phyloP scores from a whole-genome alignment of 2,329 filamentous ascomycete species.

The Colletotrichum nymphaeae region DNA sequence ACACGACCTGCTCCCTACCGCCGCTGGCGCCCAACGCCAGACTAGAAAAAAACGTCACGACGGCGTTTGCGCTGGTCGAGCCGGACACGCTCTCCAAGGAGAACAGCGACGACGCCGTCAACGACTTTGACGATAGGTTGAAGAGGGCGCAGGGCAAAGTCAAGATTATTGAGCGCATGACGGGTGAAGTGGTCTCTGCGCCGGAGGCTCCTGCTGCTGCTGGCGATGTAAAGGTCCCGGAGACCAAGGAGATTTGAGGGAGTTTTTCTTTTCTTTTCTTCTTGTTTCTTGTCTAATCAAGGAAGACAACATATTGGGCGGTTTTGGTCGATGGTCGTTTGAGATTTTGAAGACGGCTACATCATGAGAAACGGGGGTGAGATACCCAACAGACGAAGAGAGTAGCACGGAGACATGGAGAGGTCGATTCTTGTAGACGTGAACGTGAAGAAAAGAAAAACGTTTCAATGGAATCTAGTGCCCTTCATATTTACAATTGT shows the following conservation, averaged over 20 bases:
- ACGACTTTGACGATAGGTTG: constrained; percentile 89
- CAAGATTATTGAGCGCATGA: constrained; percentile 84
- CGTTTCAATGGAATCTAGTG: constrained; percentile 43
- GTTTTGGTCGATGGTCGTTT: background rate
- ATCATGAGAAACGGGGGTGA: background rate
- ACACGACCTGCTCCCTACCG: constrained; percentile 45
- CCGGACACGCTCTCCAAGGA: constrained; percentile 80
- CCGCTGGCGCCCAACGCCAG: constrained; percentile 67
- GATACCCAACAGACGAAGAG: background rate
- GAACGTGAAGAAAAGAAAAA: background rate
- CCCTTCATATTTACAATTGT: constrained; percentile 44
- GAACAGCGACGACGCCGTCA: constrained; percentile 90
- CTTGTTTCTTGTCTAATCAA: background rate
- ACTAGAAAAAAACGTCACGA: constrained; percentile 80
- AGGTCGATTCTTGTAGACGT: background rate
- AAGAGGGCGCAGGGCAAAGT: constrained; percentile 86
- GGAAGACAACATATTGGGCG: background rate
- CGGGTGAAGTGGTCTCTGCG: constrained; percentile 50
- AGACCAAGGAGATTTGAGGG: constrained; percentile 7
- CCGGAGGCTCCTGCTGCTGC: background rate
- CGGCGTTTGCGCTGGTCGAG: constrained; percentile 82
- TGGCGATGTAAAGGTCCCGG: background rate
- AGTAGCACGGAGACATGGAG: background rate
- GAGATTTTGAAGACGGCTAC: background rate
- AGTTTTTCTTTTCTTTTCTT: background rate